These are phyloP conservation scores for Hygrophorus pudorinus DNA, from an alignment of 768 basidiomycete species.

Conservation along the genomic window DNA sequence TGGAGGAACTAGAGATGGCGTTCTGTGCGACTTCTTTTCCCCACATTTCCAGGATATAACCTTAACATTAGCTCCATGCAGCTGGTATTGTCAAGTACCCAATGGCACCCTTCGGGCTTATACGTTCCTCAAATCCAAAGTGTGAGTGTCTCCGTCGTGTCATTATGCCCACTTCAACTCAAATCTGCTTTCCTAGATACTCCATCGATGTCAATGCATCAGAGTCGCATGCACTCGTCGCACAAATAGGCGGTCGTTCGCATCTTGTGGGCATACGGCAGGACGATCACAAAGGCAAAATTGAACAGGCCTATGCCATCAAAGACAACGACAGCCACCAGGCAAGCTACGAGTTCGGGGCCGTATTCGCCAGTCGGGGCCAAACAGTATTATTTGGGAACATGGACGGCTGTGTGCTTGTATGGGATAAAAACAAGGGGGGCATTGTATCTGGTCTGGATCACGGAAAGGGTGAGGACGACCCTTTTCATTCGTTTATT, in stretches of 20 bases:
- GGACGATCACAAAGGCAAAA: conserved; percentile 38
- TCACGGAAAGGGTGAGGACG: conserved; percentile 43
- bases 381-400: conserved; percentile 49
- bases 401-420: conserved; percentile 42
- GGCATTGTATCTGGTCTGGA: conserved; percentile 49
- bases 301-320: conserved; percentile 43
- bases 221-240: conserved; percentile 43
- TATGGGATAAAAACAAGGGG: conserved; percentile 52
- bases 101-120: conserved; percentile 56
- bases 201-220: conserved; percentile 38
- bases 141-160: conserved; percentile 31
- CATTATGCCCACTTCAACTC: background rate
- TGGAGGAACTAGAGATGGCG: conserved; percentile 63
- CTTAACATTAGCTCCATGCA: conserved; percentile 16
- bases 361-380: conserved; percentile 42
- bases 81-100: conserved; percentile 62
- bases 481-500: conserved; percentile 5
- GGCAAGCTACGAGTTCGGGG: conserved; percentile 27
- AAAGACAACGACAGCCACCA: conserved; percentile 28
- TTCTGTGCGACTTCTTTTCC: conserved; percentile 35
- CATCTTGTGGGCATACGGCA: conserved; percentile 41
- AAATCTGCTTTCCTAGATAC: background rate
- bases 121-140: conserved; percentile 45
- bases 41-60: background rate
- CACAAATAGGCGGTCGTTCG: conserved; percentile 38